phyloP scores from a whole-genome alignment of 2,329 filamentous ascomycete genomes.

The Chalaropsis thielavioides region DNA sequence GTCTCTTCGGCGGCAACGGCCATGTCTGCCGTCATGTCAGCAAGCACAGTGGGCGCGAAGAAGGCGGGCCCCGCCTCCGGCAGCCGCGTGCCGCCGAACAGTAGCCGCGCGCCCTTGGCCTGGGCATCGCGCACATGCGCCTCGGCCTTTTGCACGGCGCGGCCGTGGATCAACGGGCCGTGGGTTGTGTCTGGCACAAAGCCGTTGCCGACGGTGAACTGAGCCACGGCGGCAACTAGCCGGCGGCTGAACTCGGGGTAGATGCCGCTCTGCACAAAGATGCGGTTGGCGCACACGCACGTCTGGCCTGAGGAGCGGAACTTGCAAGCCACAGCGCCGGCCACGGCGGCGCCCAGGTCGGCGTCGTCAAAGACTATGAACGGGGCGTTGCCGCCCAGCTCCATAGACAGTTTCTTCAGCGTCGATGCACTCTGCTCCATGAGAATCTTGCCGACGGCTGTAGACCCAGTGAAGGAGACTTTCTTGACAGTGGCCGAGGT shows the following conservation, averaged over 20 bases:
- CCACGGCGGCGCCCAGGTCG: constrained; percentile 70
- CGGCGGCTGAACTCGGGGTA: constrained; percentile 59
- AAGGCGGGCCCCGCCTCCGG: constrained; percentile 70
- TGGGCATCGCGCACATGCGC: constrained; percentile 67
- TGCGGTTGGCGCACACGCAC: constrained; percentile 77
- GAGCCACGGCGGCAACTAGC: constrained; percentile 56
- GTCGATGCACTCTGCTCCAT: constrained; percentile 82
- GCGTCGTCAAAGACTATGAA: constrained; percentile 97
- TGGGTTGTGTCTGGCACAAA: constrained; percentile 59
- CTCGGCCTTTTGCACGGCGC: constrained; percentile 66
- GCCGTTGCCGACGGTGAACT: constrained; percentile 62
- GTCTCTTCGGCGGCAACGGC: constrained; percentile 76
- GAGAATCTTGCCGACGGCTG: constrained; percentile 53
- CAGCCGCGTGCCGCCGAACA: constrained; percentile 60
- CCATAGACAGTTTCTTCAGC: constrained; percentile 71
- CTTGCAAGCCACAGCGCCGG: constrained; percentile 71
- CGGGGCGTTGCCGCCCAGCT: constrained; percentile 87
- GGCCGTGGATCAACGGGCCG: constrained; percentile 71
- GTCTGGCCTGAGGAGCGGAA: constrained; percentile 94
- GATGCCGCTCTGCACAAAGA: constrained; percentile 64
- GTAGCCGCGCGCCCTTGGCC: constrained; percentile 59
- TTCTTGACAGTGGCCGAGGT: constrained; percentile 61
- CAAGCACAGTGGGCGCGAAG: constrained; percentile 78
- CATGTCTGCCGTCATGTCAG: constrained; percentile 78
- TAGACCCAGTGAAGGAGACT: constrained; percentile 84